A percentile compares a stretch with the other conserved stretches of the same genome.
phyloP scores from a whole-genome alignment of 495 filamentous ascomycete genomes.

The Tuber aestivum region DNA sequence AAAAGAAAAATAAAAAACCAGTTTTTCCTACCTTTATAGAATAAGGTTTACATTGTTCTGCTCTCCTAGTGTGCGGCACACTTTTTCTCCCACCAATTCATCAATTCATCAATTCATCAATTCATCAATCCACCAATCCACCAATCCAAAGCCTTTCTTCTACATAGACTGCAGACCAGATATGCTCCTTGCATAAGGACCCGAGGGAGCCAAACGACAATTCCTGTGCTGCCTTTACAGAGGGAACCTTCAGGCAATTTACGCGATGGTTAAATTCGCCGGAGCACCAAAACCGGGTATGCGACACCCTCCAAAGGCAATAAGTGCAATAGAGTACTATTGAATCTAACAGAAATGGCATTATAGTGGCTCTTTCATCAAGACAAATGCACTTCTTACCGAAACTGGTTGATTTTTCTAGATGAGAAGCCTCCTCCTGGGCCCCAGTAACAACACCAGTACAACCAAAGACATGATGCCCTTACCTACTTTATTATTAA shows the following conservation, averaged over 20 bases:
- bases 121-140: no score
- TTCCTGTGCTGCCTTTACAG: not conserved
- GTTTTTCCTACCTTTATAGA: no score
- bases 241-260: not conserved
- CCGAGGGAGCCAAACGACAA: not conserved
- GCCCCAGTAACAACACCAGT: rapidly evolving
- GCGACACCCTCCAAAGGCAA: no score
- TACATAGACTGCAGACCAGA: not conserved
- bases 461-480: not conserved
- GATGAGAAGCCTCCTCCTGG: not conserved
- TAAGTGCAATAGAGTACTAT: no score
- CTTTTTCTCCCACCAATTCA: not conserved
- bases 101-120: no score
- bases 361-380: not conserved
- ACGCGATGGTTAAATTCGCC: not conserved
- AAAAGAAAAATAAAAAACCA: no score
- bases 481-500: not conserved
- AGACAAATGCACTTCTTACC: not conserved
- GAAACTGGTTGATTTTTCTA: not conserved
- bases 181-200: not conserved
- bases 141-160: not conserved
- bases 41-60: no score
- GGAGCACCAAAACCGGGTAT: not conserved
- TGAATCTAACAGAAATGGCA: no score
- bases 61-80: no score